Percentiles rank a stretch among this genome's conserved stretches.
Evolutionary conservation across 345 rosid species (phyloP).

Genomic region (Euphorbia pulcherrima): DNA sequence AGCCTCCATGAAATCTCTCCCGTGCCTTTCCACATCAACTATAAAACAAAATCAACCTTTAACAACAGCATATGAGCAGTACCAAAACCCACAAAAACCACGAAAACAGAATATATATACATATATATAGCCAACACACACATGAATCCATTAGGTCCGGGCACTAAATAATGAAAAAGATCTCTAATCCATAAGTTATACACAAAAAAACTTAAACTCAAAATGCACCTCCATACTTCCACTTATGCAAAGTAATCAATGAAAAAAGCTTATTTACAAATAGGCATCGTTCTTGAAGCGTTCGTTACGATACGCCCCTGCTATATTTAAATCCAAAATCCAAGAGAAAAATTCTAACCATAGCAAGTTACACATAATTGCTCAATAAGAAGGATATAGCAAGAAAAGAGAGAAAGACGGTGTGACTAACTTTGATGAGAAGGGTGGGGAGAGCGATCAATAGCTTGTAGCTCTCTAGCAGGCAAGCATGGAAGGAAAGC

Average conservation of each 20-base stretch:
- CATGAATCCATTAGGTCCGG: not conserved
- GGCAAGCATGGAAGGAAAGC: conserved; percentile 95
- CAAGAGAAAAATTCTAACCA: no score
- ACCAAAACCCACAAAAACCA: not conserved
- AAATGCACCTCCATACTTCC: not conserved
- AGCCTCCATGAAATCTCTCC: conserved; percentile 98
- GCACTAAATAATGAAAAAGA: not conserved
- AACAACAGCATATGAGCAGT: not conserved
- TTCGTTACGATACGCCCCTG: not conserved
- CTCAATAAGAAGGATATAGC: not conserved
- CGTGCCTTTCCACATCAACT: conserved; percentile 93
- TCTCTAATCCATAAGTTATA: not conserved
- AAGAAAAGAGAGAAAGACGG: not conserved
- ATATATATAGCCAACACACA: not conserved
- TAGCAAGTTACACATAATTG: not conserved
- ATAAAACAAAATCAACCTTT: conserved; percentile 15
- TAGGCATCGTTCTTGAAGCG: not conserved
- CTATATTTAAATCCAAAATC: not conserved
- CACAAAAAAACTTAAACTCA: not conserved
- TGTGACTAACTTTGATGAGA: conserved; percentile 80
- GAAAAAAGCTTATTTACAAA: not conserved
- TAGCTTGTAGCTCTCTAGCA: conserved; percentile 96
- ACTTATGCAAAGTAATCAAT: not conserved
- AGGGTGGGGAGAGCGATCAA: conserved; percentile 91
- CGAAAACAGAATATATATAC: no score